Conservation (phyloP, 352 stramenopile species). For the Pythium rishiriense region DNA sequence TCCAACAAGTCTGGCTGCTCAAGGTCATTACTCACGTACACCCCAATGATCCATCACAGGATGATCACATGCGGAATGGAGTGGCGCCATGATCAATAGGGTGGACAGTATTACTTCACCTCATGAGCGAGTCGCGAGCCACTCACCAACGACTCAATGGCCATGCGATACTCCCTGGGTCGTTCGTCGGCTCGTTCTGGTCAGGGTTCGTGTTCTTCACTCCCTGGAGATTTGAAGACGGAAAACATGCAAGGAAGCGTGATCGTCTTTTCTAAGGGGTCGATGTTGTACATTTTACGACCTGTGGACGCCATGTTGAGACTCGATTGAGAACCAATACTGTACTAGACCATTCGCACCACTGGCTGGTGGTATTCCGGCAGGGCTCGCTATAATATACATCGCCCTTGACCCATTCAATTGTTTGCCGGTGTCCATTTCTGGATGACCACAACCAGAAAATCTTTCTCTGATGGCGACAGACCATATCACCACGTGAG, state of each 20-base stretch:
- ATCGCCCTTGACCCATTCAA: neutral
- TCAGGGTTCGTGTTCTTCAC: neutral
- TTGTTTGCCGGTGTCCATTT: conserved; percentile 76
- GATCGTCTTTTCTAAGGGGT: no score
- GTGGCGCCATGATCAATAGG: neutral
- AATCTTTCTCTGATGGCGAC: conserved; percentile 93
- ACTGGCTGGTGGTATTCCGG: no score
- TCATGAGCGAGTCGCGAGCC: neutral
- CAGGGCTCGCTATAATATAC: no score
- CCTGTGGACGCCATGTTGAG: neutral
- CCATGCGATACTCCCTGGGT: neutral
- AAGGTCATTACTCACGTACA: neutral
- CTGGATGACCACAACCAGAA: conserved; percentile 94
- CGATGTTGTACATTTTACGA: neutral
- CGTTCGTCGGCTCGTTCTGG: neutral
- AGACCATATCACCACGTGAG: no score
- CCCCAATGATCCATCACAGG: neutral
- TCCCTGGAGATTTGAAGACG: neutral
- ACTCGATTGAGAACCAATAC: no score
- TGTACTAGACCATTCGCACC: no score
- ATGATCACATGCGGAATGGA: neutral
- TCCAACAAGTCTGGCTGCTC: neutral
- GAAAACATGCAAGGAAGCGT: no score
- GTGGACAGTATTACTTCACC: neutral
- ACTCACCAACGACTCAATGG: neutral